Conservation (phyloP, 2,329 filamentous ascomycete species). For the Microcyclospora tardicrescens region DNA sequence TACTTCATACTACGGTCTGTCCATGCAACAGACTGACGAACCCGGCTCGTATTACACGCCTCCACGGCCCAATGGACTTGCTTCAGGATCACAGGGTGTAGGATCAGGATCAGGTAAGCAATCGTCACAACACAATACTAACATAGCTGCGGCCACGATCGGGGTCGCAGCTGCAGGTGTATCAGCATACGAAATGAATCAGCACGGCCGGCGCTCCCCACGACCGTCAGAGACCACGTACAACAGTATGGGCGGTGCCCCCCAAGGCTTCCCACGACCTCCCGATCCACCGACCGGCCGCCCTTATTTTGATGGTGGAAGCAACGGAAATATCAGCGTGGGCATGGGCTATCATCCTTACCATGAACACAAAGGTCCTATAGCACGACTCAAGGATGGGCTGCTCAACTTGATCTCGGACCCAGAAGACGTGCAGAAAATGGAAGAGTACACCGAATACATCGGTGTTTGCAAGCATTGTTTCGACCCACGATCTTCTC, state of each 20-base stretch:
- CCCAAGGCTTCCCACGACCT: slow-evolving; percentile 11
- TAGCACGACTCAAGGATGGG: slow-evolving; percentile 49
- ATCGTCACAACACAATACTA: slow-evolving; percentile 30
- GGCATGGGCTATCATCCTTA: slow-evolving; percentile 9
- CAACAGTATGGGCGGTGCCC: slow-evolving; percentile 6
- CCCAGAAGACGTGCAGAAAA: slow-evolving; percentile 49
- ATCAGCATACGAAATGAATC: slow-evolving; percentile 29
- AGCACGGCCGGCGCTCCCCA: slow-evolving; percentile 20
- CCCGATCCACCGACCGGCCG: slow-evolving; percentile 4
- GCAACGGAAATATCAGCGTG: neutral
- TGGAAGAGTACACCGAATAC: slow-evolving; percentile 55
- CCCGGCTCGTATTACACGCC: neutral
- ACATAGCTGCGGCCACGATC: slow-evolving; percentile 28
- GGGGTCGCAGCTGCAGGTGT: slow-evolving; percentile 32
- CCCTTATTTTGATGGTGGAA: too few relatives aligned
- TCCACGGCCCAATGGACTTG: slow-evolving; percentile 1
- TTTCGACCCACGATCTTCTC: slow-evolving; percentile 47
- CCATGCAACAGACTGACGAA: neutral
- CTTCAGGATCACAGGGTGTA: slow-evolving; percentile 1
- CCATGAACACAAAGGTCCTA: slow-evolving; percentile 44
- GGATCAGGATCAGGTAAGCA: slow-evolving; percentile 27
- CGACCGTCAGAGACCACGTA: neutral
- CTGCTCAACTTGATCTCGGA: slow-evolving; percentile 22
- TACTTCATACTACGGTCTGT: neutral
- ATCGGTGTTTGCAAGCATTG: slow-evolving; percentile 54